These are phyloP conservation scores for Aspergillus olivimuriae DNA, from an alignment of 495 filamentous ascomycete species.

Conservation along the genomic window DNA sequence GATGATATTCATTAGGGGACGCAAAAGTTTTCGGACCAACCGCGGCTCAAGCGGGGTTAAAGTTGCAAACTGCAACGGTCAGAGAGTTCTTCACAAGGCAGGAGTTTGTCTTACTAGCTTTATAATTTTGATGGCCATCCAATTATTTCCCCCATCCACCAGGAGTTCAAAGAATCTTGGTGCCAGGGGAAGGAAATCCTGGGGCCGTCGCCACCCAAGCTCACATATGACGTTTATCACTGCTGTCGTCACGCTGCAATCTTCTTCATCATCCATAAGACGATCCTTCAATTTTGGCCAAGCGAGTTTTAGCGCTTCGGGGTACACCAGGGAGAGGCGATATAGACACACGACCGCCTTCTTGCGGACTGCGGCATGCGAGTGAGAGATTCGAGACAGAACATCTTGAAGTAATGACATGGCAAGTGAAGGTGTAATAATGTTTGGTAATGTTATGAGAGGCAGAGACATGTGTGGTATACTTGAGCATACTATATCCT, in stretches of 20 bases:
- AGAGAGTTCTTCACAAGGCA: constrained; percentile 9
- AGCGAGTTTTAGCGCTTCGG: constrained; percentile 81
- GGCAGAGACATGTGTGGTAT: constrained; percentile 76
- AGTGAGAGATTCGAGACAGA: constrained; percentile 78
- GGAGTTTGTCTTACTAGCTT: constrained; percentile 62
- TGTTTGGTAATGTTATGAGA: constrained; percentile 79
- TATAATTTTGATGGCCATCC: constrained; percentile 99
- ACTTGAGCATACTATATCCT: constrained; percentile 76
- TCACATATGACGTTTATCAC: constrained; percentile 97
- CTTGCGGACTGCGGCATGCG: constrained; percentile 75
- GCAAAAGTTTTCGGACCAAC: constrained; percentile 83
- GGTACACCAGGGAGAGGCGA: constrained; percentile 85
- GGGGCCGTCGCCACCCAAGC: constrained; percentile 85
- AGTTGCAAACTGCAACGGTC: constrained; percentile 70
- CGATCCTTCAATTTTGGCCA: constrained; percentile 97
- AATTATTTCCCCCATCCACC: constrained; percentile 92
- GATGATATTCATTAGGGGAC: constrained; percentile 89
- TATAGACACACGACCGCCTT: constrained; percentile 94
- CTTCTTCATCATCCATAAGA: constrained; percentile 82
- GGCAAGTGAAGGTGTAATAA: constrained; percentile 84
- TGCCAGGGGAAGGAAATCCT: constrained; percentile 88
- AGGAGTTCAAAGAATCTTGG: constrained; percentile 87
- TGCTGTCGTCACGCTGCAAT: constrained; percentile 88
- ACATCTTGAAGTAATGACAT: constrained; percentile 82
- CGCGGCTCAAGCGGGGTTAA: constrained; percentile 90